These are phyloP conservation scores for Bryum argenteum DNA, from an alignment of 225 moss, liverwort and hornwort genomes.

Conservation along the genomic window DNA sequence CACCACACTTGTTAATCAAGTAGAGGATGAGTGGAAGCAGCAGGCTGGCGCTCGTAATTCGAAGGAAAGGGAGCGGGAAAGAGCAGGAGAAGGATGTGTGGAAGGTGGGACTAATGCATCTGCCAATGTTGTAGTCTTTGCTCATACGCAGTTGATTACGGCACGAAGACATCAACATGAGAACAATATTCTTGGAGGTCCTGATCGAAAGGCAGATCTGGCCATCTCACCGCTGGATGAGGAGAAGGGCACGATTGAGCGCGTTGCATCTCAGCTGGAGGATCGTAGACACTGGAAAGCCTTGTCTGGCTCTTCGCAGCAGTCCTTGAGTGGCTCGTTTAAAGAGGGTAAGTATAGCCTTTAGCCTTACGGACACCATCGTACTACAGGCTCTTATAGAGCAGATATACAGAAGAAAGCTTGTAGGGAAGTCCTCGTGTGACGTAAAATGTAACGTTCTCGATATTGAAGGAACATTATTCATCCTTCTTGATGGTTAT, in stretches of 20 bases:
- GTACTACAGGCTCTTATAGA: constrained; percentile 52
- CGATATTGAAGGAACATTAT: constrained; percentile 26
- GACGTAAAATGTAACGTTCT: constrained; percentile 45
- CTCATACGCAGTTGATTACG: constrained; percentile 92
- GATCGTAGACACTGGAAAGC: constrained; percentile 99
- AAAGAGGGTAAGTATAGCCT: constrained; percentile 97
- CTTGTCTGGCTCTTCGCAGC: constrained; percentile 90
- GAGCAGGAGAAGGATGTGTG: constrained; percentile 50
- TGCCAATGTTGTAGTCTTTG: constrained; percentile 71
- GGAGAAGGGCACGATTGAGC: constrained; percentile 99
- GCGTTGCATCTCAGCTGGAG: constrained; percentile 99
- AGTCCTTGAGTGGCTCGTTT: constrained; percentile 92
- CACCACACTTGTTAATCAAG: constrained; percentile 89
- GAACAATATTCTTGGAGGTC: constrained; percentile 53
- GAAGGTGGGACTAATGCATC: constrained; percentile 50
- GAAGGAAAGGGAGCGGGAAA: constrained; percentile 63
- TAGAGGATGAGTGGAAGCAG: constrained; percentile 98
- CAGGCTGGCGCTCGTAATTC: constrained; percentile 67
- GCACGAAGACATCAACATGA: constrained; percentile 86
- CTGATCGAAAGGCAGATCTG: constrained; percentile 73
- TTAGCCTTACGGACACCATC: constrained; percentile 56
- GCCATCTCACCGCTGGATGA: constrained; percentile 75
- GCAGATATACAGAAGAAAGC: constrained; percentile 38
- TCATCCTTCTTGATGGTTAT: constrained; percentile 41
- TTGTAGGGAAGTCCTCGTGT: constrained; percentile 49